A percentile compares a stretch with the other conserved stretches of the same genome.
These are phyloP conservation scores for Lasiodiplodia gonubiensis DNA, from an alignment of 2,329 filamentous ascomycete genomes.

Conservation along the genomic window DNA sequence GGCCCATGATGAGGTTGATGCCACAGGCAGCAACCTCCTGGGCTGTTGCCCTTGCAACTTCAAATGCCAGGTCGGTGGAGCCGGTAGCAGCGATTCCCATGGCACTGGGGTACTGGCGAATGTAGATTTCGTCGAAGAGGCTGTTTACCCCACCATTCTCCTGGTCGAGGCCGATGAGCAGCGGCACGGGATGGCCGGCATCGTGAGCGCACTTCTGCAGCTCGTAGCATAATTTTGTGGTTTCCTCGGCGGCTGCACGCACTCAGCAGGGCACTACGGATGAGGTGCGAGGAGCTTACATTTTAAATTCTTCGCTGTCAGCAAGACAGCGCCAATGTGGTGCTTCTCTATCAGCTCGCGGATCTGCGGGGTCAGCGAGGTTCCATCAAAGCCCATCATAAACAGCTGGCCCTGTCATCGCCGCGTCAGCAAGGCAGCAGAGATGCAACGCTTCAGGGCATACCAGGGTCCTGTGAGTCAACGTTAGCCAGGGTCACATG, in stretches of 20 bases:
- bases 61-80: constrained; percentile 81
- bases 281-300: constrained; percentile 58
- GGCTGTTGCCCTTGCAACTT: constrained; percentile 90
- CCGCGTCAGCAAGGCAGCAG: constrained; percentile 33
- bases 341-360: constrained; percentile 79
- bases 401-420: constrained; percentile 70
- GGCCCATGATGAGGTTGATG: constrained; percentile 93
- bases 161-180: constrained; percentile 91
- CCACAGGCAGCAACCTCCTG: constrained; percentile 91
- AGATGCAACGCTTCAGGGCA: constrained; percentile 32
- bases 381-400: constrained; percentile 87
- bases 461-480: constrained; percentile 52
- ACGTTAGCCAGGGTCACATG: constrained; percentile 45
- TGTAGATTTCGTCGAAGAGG: constrained; percentile 92
- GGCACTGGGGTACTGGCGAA: constrained; percentile 93
- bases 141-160: constrained; percentile 99
- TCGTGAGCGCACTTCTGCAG: constrained; percentile 90
- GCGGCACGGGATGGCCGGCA: constrained; percentile 84
- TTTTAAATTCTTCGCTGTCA: constrained; percentile 85
- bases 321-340: constrained; percentile 84
- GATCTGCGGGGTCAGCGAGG: constrained; percentile 82
- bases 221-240: constrained; percentile 85
- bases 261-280: constrained; percentile 34
- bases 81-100: constrained; percentile 97
- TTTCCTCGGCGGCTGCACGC: constrained; percentile 80